Evolutionary conservation across 495 filamentous ascomycete species (phyloP).

Genomic region (Penicillium bialowiezense): DNA sequence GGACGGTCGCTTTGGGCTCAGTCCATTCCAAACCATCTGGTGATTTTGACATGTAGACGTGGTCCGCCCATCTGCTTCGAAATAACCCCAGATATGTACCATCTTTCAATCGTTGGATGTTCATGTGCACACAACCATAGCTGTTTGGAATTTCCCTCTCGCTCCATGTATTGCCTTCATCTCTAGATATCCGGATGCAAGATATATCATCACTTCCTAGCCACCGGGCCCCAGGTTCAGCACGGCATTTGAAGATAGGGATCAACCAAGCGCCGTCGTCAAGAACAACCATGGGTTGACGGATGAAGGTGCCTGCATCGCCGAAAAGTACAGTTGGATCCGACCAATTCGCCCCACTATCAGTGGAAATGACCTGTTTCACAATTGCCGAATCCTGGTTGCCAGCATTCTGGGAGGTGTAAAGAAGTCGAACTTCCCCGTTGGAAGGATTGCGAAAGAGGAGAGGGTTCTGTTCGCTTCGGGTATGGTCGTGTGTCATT

Average conservation of each 20-base stretch:
- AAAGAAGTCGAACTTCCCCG: constrained; percentile 19
- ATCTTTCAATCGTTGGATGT: constrained; percentile 19
- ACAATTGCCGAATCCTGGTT: constrained; percentile 27
- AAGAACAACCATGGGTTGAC: constrained; percentile 18
- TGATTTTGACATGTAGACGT: constrained; percentile 20
- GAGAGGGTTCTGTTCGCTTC: constrained; percentile 27
- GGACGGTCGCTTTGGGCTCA: constrained; percentile 15
- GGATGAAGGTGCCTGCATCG: constrained; percentile 22
- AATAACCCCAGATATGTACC: constrained; percentile 20
- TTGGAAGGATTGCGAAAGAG: constrained; percentile 18
- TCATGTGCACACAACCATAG: constrained; percentile 24
- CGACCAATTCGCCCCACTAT: constrained; percentile 16
- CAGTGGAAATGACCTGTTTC: constrained; percentile 13
- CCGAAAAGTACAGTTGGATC: constrained; percentile 16
- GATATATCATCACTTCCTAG: constrained; percentile 25
- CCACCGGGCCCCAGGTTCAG: constrained; percentile 20
- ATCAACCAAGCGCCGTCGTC: constrained; percentile 15
- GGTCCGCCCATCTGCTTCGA: constrained; percentile 26
- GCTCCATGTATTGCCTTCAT: constrained; percentile 18
- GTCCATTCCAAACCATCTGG: constrained; percentile 19
- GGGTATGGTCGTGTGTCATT: constrained; percentile 22
- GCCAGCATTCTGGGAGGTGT: constrained; percentile 23
- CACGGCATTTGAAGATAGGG: constrained; percentile 25
- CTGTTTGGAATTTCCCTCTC: constrained; percentile 20
- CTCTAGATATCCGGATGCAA: constrained; percentile 15